A percentile compares a stretch with the other conserved stretches of the same genome.
Evolutionary conservation across 305 asterid species (phyloP).

Genomic region (Fraxinus albicans): DNA sequence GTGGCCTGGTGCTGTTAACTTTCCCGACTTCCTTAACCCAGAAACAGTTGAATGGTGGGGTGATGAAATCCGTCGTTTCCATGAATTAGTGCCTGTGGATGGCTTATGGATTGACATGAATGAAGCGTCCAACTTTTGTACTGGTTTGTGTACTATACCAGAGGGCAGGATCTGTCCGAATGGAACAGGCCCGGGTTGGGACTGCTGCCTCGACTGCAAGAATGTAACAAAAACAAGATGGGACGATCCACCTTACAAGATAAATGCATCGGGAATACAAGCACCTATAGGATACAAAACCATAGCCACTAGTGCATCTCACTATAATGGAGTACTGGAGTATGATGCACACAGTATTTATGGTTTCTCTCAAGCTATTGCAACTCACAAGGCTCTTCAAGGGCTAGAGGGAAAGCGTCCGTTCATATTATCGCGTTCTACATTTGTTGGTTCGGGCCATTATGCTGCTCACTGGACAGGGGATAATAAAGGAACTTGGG

Average conservation of each 20-base stretch:
- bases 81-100: not conserved
- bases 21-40: not conserved
- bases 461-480: not conserved
- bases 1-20: not conserved
- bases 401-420: not conserved
- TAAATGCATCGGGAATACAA: not conserved
- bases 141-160: not conserved
- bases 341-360: not conserved
- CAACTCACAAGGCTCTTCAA: not conserved
- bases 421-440: not conserved
- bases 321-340: not conserved
- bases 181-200: not conserved
- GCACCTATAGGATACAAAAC: not conserved
- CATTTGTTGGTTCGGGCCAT: not conserved
- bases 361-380: not conserved
- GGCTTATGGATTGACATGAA: not conserved
- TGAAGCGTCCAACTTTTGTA: not conserved
- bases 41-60: not conserved
- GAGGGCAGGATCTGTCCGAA: not conserved
- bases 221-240: not conserved
- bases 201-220: not conserved
- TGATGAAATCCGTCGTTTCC: not conserved
- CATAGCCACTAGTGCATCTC: not conserved
- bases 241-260: not conserved
- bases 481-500: not conserved